Base-by-base conservation (phyloP, 768 basidiomycete genomes). In the Strobilomyces echinocephalus region DNA sequence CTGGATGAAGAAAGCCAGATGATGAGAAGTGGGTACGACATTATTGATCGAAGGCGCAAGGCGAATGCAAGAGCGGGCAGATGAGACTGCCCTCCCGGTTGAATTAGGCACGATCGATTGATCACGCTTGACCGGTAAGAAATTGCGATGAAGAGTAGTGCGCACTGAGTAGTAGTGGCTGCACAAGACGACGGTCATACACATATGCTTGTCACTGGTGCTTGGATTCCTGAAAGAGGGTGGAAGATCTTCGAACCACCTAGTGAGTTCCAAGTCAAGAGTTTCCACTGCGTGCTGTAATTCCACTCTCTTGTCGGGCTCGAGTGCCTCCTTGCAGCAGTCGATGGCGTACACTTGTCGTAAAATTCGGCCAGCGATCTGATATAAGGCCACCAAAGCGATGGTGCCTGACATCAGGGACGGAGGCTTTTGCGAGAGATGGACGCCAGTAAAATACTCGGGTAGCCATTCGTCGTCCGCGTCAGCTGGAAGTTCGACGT, bases 111-210 rank as follows among this genome's bases (percentile, higher is more conserved):
- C 79, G 20, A 84, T 74, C 10, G 80, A 76, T 62, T 85, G 82
- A 58, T 88, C 91, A 31, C 79, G 82, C 65, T 80, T 85, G 46
- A 91, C 83, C 10, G 91, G 91, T 8, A 93, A 75, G 60, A 92
- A 84, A 68, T 92, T 92, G 45, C 91, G 89, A 64, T 93, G 91
- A 45, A 93, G 81, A 6, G 91, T 91, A 5, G 88, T 91, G 61
- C 91, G 73, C 40, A 93, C 79, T 15, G 89, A 91, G 69, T 94
- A 94, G 64, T 92, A 93, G 65, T 92, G 89, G 61, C 88, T 89
- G 77, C 84, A 91, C 11, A 93, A 78, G 35, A 91, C 86, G 40
- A 88, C 85, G 11, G 87, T 87, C 84, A 92, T 88, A 1, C 87
- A 85, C 24, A 87, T 87, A 68, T 92, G 88, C 64, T 88, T 83